Evolutionary conservation across 495 filamentous ascomycete genomes (phyloP), one percentile per base, ranked within the genome.

Genomic region (Tricharina praecox): DNA sequence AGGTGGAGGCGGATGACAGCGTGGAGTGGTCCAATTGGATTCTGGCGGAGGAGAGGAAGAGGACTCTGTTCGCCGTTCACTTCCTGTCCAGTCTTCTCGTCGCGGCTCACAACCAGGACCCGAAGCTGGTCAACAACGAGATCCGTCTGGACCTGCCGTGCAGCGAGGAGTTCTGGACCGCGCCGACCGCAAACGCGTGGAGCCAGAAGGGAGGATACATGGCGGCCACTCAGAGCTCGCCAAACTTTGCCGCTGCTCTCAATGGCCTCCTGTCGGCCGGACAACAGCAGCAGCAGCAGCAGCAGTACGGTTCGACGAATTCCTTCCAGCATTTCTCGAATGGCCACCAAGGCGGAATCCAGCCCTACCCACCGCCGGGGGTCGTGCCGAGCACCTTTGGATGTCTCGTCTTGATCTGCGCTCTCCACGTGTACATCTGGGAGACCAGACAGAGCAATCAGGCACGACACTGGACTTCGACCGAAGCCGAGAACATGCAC

Each of bases 361-460:
- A 52, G 4, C 57, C 57, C 1, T 59, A 60, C 47, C 57, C 57
- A 15, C 57, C 57, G 30, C 44, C 51, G 9, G 56, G 55, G 13
- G 59, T 93, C 47, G 78, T 77, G 50, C 86, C 87, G 2, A 96
- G 90, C 63, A 90, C 87, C 4, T 93, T 94, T 56, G 90, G 90
- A 18, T 96, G 90, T 64, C 67, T 95, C 13, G 73, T 94, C 9
- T 68, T 97, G 44, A 96, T 97, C 60, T 92, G 93, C 62, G 88
- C 90, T 1, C 67, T 97, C 21, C 90, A 97, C 64, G 93, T 94
- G 52, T 95, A 95, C 63, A 94, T 96, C 36, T 96, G 90, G 90
- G 88, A 96, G 65, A 94, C 86, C 1, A 75, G 90, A 32, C 87
- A 93, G 62, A 69, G 85, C 28, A 88, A 95, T 56, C 78, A 86